Evolutionary conservation across 2,329 filamentous ascomycete genomes (phyloP).

Genomic region (Talaromyces albobiverticillius): DNA sequence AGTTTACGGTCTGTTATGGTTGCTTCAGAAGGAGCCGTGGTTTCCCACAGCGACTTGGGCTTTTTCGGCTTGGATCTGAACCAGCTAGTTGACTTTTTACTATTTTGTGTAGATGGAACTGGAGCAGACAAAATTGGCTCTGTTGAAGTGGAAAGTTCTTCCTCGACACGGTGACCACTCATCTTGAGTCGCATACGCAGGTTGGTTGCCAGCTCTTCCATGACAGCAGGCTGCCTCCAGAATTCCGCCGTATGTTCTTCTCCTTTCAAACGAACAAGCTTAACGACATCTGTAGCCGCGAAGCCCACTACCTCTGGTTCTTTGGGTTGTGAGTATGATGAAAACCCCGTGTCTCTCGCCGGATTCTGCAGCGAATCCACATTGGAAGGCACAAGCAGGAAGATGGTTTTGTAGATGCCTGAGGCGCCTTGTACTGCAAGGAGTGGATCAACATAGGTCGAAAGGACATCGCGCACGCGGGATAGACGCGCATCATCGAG

Average conservation of each 20-base stretch:
- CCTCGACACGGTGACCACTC: slow-evolving; percentile 20
- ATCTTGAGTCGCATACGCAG: slow-evolving; percentile 28
- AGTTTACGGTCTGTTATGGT: slow-evolving; percentile 26
- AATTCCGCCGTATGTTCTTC: slow-evolving; percentile 42
- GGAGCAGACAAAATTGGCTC: no score
- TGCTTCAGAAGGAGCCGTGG: slow-evolving; percentile 15
- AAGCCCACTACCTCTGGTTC: slow-evolving; percentile 39
- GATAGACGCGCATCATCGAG: slow-evolving; percentile 38
- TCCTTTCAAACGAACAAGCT: slow-evolving; percentile 38
- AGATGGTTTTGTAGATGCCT: slow-evolving; percentile 43
- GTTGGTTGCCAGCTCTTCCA: slow-evolving; percentile 37
- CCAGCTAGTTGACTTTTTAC: slow-evolving; percentile 7
- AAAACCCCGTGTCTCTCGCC: slow-evolving; percentile 15
- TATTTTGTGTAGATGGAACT: background rate
- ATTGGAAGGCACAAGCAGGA: slow-evolving; percentile 46
- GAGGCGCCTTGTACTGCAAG: slow-evolving; percentile 38
- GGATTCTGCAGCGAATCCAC: slow-evolving; percentile 27
- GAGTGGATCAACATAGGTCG: slow-evolving; percentile 40
- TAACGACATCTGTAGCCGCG: slow-evolving; percentile 36
- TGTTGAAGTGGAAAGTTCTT: background rate
- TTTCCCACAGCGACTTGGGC: slow-evolving; percentile 17
- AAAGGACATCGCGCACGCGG: slow-evolving; percentile 39
- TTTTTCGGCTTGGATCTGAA: slow-evolving; percentile 8
- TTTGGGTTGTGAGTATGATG: slow-evolving; percentile 16
- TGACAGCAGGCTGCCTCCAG: slow-evolving; percentile 40